phyloP scores from a whole-genome alignment of 257 asterid genomes.

The Scutellaria galericulata region DNA sequence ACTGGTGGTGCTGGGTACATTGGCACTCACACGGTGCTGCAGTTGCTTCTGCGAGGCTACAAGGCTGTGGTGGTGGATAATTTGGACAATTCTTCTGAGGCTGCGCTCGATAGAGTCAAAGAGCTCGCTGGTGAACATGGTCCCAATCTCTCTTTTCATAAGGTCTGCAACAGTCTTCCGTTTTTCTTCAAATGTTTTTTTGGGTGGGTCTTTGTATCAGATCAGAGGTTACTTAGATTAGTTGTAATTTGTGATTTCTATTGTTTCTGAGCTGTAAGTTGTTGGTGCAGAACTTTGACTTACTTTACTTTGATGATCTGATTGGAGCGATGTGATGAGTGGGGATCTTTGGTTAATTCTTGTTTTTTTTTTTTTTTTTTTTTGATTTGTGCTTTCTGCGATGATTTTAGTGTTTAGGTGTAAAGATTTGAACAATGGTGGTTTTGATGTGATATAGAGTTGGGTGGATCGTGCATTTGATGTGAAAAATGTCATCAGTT shows the following conservation, averaged over 20 bases:
- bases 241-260: conserved; percentile 2
- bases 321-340: conserved; percentile 3
- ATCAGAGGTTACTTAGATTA: not conserved
- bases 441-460: conserved; percentile 1
- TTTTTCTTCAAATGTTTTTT: not conserved
- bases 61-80: conserved; percentile 76
- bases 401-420: conserved; percentile 12
- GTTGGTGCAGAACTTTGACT: conserved; percentile 22
- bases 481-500: not conserved
- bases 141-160: conserved; percentile 65
- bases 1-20: conserved; percentile 61
- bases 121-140: conserved; percentile 73
- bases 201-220: conserved; percentile 5
- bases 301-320: conserved; percentile 8
- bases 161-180: conserved; percentile 46
- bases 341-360: conserved; percentile 11
- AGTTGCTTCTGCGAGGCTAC: conserved; percentile 73
- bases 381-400: conserved; percentile 8
- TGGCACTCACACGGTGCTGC: conserved; percentile 75
- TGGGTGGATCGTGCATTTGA: conserved; percentile 1
- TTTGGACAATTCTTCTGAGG: conserved; percentile 78
- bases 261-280: conserved; percentile 24
- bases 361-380: not conserved
- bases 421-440: not conserved
- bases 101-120: conserved; percentile 61